Base-by-base conservation (phyloP, 2,329 filamentous ascomycete genomes). In the Chaetoscypha palmicola region DNA sequence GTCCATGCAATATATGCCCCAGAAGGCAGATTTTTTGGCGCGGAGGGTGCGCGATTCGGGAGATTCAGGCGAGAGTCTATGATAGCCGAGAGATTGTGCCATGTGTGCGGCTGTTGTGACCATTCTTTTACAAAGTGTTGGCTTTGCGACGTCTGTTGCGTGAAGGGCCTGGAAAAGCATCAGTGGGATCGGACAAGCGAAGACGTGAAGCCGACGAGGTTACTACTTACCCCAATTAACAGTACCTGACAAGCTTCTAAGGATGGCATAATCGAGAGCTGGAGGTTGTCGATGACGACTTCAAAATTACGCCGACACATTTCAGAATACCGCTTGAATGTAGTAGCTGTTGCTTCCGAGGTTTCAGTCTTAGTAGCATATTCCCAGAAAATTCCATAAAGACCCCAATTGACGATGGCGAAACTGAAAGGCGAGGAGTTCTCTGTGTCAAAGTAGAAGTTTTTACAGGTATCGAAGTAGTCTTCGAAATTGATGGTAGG, bases 1-100 rank as follows among this genome's bases (percentile, higher is more conserved):
- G 31, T 52, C 49, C 11, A 49, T 24, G 26, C 40, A 30, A 30
- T 52, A 47, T 14, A 46, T 41, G 11, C 32, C 45, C 49, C 49
- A 52, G 19, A 52, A 52, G 17, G 45, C 22, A 21, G 21, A 22
- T 11, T 33, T 38, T 28, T 45, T 52, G 5, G 21, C 17, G 21
- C 21, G 22, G 8, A 47, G 32, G 17, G 24, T 21, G 26, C 17
- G n/a, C 7, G 40, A 45, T 21, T 47, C 39, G n/a, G 30, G 20
- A 16, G 21, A 32, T 34, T 8, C 14, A n/a, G 23, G 31, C 24
- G 38, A 22, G 20, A 46, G 38, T 34, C 45, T 30, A 38, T 47
- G 45, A 16, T 38, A 47, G 3, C 45, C 45, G 14, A 43, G 17
- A 17, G 32, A 22, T 20, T 43, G 40, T 12, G 26, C 24, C 39